phyloP scores from a whole-genome alignment of 2,329 filamentous ascomycete species.

The Stagonosporopsis cucurbitacearum region DNA sequence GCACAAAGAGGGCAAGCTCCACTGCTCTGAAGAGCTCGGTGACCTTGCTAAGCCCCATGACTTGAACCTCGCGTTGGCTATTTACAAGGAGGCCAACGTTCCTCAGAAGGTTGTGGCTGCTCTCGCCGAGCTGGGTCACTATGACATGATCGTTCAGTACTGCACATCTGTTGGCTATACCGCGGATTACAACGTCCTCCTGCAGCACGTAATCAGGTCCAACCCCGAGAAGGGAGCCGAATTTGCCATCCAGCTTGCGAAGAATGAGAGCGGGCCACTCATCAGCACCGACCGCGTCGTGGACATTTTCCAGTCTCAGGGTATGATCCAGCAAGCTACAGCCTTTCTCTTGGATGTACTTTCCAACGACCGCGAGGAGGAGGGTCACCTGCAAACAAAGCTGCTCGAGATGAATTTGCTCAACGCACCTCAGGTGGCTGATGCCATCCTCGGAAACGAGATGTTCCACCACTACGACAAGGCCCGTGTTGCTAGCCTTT shows the following conservation, averaged over 20 bases:
- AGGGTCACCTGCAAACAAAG: slow-evolving; percentile 90
- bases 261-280: slow-evolving; percentile 83
- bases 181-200: slow-evolving; percentile 90
- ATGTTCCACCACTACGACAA: slow-evolving; percentile 99
- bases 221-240: slow-evolving; percentile 94
- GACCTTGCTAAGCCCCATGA: slow-evolving; percentile 92
- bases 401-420: slow-evolving; percentile 97
- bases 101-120: slow-evolving; percentile 94
- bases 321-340: slow-evolving; percentile 96
- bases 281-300: slow-evolving; percentile 94
- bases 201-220: slow-evolving; percentile 82
- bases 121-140: slow-evolving; percentile 93
- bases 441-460: slow-evolving; percentile 96
- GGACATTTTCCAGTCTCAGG: slow-evolving; percentile 97
- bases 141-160: slow-evolving; percentile 95
- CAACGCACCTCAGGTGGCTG: slow-evolving; percentile 95
- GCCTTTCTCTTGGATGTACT: slow-evolving; percentile 97
- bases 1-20: slow-evolving; percentile 94
- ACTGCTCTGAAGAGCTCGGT: slow-evolving; percentile 94
- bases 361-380: slow-evolving; percentile 92
- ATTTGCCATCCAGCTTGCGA: slow-evolving; percentile 90
- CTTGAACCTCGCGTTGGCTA: slow-evolving; percentile 80
- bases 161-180: slow-evolving; percentile 83
- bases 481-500: slow-evolving; percentile 83
- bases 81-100: slow-evolving; percentile 90